These are phyloP conservation scores for Aristolochia fimbriata DNA, from an alignment of 164 flowering plant genomes.

Conservation along the genomic window DNA sequence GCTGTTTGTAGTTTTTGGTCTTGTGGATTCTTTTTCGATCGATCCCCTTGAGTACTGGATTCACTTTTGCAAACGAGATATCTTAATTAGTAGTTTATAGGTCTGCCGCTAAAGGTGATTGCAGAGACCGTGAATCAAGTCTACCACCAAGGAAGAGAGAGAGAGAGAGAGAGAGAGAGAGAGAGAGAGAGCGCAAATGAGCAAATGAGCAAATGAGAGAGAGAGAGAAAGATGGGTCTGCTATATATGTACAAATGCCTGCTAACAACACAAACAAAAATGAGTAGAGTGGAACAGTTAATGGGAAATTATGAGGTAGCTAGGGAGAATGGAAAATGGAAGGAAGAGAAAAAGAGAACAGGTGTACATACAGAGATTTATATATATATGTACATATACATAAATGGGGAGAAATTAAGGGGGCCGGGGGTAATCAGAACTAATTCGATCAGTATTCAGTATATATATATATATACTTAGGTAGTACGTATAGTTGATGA, in stretches of 20 bases:
- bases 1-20: slow-evolving; percentile 2
- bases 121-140: slow-evolving; percentile 19
- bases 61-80: not conserved
- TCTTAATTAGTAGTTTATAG: slow-evolving; percentile 13
- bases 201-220: no score
- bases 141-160: slow-evolving; percentile 7
- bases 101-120: slow-evolving; percentile 20
- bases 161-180: slow-evolving; percentile 4
- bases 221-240: slow-evolving; percentile 7
- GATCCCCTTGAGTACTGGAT: slow-evolving; percentile 4
- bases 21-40: not conserved
- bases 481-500: no score
- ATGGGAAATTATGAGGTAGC: not conserved
- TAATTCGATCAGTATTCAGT: no score
- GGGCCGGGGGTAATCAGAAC: not conserved
- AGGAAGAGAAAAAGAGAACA: not conserved
- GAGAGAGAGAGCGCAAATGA: no score
- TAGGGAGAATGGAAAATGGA: not conserved
- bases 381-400: no score
- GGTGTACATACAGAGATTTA: no score
- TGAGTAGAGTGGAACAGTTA: slow-evolving; percentile 6
- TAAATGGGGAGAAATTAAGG: not conserved
- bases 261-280: slow-evolving; percentile 10
- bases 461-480: no score
- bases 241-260: slow-evolving; percentile 17